Base-by-base conservation (phyloP, 1,139 yeast genomes). In the Kurtzmaniella quercitrusa region DNA sequence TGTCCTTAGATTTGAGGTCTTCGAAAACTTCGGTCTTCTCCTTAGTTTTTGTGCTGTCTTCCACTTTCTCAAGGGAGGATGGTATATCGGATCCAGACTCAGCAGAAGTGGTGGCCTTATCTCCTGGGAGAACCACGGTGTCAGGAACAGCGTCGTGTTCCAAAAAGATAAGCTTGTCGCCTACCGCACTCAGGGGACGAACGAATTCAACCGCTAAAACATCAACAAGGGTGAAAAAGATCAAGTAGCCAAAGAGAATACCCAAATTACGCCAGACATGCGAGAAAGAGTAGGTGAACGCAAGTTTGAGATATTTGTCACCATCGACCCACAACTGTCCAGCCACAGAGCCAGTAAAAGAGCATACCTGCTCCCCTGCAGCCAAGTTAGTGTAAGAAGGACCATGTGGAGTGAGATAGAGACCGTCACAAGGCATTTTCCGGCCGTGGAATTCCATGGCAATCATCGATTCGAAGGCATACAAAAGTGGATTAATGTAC, bases 211-310 rank as follows among this genome's bases (percentile, higher is more conserved):
- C 69, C 41, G 77, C 70, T 19, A 75, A 41, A 41, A 74, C 73
- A 50, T 76, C 72, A 25, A 76, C 46, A 8, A 61, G 58, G 47
- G 73, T 57, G 54, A 79, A 79, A 51, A 75, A 77, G 36, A 72
- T 60, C 48, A 78, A 71, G 69, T 79, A 80, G 29, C 75, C 84
- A 50, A 81, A 57, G 44, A 77, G 62, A 44, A 81, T 70, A 55
- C 86, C 88, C 62, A 83, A 68, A 56, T 81, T 78, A 62, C 86
- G 75, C 88, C 89, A 82, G 40, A 77, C 77, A 51, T 82, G 85
- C 18, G 55, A 54, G 44, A 62, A 66, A 2, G 59, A 55, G 55
- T 73, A 77, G 38, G 58, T 58, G 59, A 65, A 79, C 38, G 72
- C 65, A 46, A 64, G 65, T 17, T 65, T 54, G 34, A 79, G 53